Percentiles rank a stretch among this genome's conserved stretches.
Conservation (phyloP, 2,329 filamentous ascomycete species). For the Lizonia empirigonia region DNA sequence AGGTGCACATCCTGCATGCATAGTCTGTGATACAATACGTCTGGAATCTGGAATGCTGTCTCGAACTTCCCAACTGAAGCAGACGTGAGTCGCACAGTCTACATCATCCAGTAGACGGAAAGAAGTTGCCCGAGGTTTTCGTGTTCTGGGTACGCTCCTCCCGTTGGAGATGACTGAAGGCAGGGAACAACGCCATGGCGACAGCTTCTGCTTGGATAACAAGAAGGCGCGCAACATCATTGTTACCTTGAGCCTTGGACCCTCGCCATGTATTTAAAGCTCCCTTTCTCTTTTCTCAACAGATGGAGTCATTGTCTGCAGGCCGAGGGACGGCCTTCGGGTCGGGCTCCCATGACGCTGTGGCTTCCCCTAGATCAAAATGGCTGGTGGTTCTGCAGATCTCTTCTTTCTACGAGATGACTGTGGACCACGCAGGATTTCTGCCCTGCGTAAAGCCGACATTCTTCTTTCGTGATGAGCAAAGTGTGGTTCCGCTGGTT, state of each 20-base stretch:
- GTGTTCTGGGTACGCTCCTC: constrained; percentile 3
- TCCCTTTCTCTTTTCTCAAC: background rate
- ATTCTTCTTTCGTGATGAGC: constrained; percentile 1
- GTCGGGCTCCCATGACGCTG: background rate
- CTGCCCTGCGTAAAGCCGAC: background rate
- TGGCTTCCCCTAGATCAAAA: background rate
- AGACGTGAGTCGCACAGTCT: background rate
- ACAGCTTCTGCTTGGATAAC: background rate
- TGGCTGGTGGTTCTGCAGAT: background rate
- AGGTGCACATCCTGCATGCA: too few relatives aligned
- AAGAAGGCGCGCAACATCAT: background rate
- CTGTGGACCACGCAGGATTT: background rate
- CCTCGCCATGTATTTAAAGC: background rate
- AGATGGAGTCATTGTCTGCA: background rate
- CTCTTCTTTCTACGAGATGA: constrained; percentile 4
- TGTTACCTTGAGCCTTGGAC: background rate
- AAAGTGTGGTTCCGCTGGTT: background rate
- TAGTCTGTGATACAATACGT: too few relatives aligned
- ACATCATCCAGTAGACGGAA: background rate
- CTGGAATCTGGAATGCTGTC: too few relatives aligned
- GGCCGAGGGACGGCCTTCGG: background rate
- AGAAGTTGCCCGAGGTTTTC: background rate
- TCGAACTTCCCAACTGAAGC: background rate
- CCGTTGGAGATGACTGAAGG: background rate
- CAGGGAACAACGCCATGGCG: background rate